phyloP scores from a whole-genome alignment of 164 flowering plant genomes.

The Berberis thunbergii region DNA sequence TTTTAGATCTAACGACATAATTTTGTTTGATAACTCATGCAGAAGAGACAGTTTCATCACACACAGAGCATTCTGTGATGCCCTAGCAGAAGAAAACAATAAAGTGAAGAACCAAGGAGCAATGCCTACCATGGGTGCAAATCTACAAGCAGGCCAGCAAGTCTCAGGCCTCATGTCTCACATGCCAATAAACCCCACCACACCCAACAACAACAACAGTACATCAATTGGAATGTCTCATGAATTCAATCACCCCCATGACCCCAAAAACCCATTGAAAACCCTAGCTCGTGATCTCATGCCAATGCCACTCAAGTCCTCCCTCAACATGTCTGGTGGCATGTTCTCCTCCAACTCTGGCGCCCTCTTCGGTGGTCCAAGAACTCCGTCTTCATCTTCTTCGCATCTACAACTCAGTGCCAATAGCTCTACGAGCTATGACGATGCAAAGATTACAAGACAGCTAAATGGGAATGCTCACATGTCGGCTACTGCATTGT shows the following conservation, averaged over 20 bases:
- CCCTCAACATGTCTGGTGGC: constrained; percentile 30
- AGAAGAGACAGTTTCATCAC: constrained; percentile 59
- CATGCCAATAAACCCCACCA: constrained; percentile 3
- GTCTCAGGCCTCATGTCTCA: constrained; percentile 13
- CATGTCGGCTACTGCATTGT: constrained; percentile 48
- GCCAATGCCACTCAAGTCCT: constrained; percentile 36
- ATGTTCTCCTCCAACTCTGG: constrained; percentile 50
- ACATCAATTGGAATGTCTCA: constrained; percentile 1
- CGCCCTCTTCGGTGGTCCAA: constrained; percentile 39
- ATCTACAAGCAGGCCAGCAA: constrained; percentile 16
- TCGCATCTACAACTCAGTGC: constrained; percentile 47
- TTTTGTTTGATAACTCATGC: constrained; percentile 5
- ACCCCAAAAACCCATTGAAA: constrained; percentile 40
- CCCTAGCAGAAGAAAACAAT: constrained; percentile 44
- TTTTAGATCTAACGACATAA: no score
- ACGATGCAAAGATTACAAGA: constrained; percentile 13
- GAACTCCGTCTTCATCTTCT: constrained; percentile 32
- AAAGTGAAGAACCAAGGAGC: constrained; percentile 23
- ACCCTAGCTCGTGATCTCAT: constrained; percentile 46
- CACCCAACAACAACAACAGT: neutral
- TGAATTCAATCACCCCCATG: constrained; percentile 24
- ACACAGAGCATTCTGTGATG: constrained; percentile 58
- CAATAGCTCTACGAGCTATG: constrained; percentile 30
- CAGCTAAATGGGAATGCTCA: constrained; percentile 7
- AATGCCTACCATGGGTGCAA: constrained; percentile 13